A percentile compares a stretch with the other conserved stretches of the same genome.
Evolutionary conservation across 768 basidiomycete species (phyloP).

Genomic region (Artomyces pyxidatus): DNA sequence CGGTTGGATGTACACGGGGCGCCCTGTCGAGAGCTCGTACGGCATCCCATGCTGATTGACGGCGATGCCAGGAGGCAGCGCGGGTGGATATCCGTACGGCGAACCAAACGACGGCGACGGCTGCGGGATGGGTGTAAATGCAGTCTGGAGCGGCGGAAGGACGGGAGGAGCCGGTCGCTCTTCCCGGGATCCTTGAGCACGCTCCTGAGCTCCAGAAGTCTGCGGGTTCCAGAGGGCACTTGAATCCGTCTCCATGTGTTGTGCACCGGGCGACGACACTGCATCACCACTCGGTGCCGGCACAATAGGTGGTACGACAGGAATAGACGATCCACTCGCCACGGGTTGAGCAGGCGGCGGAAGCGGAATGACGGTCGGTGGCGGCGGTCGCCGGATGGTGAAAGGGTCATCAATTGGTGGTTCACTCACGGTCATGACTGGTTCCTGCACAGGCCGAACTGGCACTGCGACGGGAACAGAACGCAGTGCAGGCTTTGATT

Average conservation of each 20-base stretch:
- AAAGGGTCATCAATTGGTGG: constrained; percentile 47
- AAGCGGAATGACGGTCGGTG: constrained; percentile 27
- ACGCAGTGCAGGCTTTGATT: constrained; percentile 1
- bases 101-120: constrained; percentile 59
- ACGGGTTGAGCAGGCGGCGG: constrained; percentile 14
- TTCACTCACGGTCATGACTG: constrained; percentile 26
- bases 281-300: not conserved
- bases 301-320: not conserved
- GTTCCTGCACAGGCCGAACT: constrained; percentile 10
- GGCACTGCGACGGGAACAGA: constrained; percentile 1
- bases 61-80: constrained; percentile 61
- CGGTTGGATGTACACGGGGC: constrained; percentile 61
- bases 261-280: constrained; percentile 5
- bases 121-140: constrained; percentile 31
- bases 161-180: constrained; percentile 28
- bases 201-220: not conserved
- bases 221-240: not conserved
- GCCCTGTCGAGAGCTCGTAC: constrained; percentile 79
- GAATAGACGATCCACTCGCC: not conserved
- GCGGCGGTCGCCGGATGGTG: constrained; percentile 45
- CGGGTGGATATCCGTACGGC: constrained; percentile 50
- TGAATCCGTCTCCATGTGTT: constrained; percentile 1
- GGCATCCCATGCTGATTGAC: constrained; percentile 69
- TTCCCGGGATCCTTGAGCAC: constrained; percentile 5
- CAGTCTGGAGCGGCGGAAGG: constrained; percentile 37